These are phyloP conservation scores for Picea sitchensis DNA, from an alignment of 75 land plant genomes.

Conservation along the genomic window DNA sequence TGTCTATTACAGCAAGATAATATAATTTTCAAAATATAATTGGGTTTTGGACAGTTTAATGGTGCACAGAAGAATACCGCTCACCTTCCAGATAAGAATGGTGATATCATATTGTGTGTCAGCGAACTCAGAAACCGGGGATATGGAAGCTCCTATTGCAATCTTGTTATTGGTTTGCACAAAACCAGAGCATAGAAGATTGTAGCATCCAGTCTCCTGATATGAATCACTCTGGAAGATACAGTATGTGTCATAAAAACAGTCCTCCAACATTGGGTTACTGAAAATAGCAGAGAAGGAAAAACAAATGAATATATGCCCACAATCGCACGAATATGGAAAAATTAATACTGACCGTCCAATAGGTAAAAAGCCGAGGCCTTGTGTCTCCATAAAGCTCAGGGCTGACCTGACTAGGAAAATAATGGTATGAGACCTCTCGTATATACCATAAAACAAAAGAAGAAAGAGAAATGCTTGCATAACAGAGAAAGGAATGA, in stretches of 20 bases:
- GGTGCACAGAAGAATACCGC: background rate
- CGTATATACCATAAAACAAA: background rate
- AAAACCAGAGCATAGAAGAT: slow-evolving; percentile 89
- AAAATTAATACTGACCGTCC: slow-evolving; percentile 95
- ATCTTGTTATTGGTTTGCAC: slow-evolving; percentile 80
- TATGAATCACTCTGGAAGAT: slow-evolving; percentile 76
- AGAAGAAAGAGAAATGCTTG: background rate
- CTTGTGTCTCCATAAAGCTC: slow-evolving; percentile 81
- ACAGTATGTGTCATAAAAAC: slow-evolving; percentile 7
- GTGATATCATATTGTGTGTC: slow-evolving; percentile 81
- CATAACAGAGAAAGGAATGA: background rate
- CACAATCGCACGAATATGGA: slow-evolving; percentile 71
- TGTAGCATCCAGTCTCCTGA: slow-evolving; percentile 92
- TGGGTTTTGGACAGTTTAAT: background rate
- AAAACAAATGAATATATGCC: slow-evolving; percentile 21
- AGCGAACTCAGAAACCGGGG: slow-evolving; percentile 55
- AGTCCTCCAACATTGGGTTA: slow-evolving; percentile 87
- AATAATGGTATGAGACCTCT: slow-evolving; percentile 40
- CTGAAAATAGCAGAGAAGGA: slow-evolving; percentile 7
- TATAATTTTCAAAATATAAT: background rate
- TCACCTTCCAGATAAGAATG: slow-evolving; percentile 84
- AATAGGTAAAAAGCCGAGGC: slow-evolving; percentile 89
- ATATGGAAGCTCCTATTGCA: slow-evolving; percentile 89
- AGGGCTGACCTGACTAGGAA: slow-evolving; percentile 90
- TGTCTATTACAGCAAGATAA: too few relatives aligned